Evolutionary conservation across 192 early-diverging fungal genomes (phyloP).

Genomic region (Coemansia sp.): DNA sequence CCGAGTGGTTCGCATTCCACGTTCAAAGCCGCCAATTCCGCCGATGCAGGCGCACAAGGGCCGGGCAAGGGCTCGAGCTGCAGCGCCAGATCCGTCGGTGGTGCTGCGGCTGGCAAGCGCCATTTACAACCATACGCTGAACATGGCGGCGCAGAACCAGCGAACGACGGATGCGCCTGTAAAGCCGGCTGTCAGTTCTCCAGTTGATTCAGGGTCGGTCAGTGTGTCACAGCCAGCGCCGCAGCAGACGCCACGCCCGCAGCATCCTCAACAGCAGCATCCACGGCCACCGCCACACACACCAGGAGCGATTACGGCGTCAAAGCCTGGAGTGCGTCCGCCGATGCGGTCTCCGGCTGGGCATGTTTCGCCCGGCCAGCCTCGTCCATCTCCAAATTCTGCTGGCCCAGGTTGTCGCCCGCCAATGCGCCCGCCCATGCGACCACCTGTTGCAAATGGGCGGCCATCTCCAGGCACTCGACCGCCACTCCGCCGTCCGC

Average conservation of each 20-base stretch:
- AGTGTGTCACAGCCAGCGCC: constrained; percentile 5
- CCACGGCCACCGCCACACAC: constrained; percentile 1
- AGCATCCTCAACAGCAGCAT: constrained; percentile 4
- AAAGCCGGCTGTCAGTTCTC: not conserved
- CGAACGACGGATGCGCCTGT: constrained; percentile 12
- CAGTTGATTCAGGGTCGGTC: not conserved
- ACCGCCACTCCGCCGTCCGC: not conserved
- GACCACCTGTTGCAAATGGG: not conserved
- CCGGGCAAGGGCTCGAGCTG: constrained; percentile 5
- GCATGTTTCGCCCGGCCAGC: not conserved
- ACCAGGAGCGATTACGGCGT: not conserved
- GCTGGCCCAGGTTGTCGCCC: constrained; percentile 3
- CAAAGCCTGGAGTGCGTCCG: not conserved
- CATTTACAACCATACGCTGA: constrained; percentile 54
- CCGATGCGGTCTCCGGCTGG: constrained; percentile 4
- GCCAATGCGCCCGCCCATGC: constrained; percentile 4
- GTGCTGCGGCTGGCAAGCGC: constrained; percentile 48
- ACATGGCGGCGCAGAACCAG: constrained; percentile 30
- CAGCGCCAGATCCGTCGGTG: constrained; percentile 33
- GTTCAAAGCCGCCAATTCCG: constrained; percentile 19
- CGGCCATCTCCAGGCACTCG: not conserved
- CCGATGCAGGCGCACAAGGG: constrained; percentile 8
- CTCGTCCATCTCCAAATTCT: not conserved
- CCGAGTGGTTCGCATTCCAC: constrained; percentile 34
- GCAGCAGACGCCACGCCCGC: not conserved